Base-by-base conservation (phyloP, 805 yeast genomes). In the Wickerhamomyces sydowiorum region DNA sequence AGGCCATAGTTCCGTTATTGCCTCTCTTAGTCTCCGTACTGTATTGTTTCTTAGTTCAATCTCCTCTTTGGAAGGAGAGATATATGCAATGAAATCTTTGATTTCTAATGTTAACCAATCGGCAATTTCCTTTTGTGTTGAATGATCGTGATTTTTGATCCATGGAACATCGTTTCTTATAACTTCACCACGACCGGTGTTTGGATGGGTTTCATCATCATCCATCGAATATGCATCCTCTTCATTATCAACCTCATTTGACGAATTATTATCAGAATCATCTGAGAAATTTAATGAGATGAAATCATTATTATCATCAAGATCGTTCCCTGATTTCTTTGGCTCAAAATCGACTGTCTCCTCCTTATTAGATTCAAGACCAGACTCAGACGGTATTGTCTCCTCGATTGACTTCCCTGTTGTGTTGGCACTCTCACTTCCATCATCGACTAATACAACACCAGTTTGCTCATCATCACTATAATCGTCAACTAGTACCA, bases 41-140 rank as follows among this genome's bases (percentile, higher is more conserved):
- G 86, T 80, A 5, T 61, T 61, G 50, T 86, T 83, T 56, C 98
- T 76, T 4, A 73, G 65, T 34, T 66, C 60, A 43, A 86, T 83
- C 53, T 91, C 98, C 14, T 69, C 75, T 33, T 70, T 75, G 1
- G 91, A 79, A 1, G 98, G 98, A 1, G 96, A 84, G 21, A 90
- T 80, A 60, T 89, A 91, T 37, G 78, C 75, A 23, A 86, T 83
- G 60, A 88, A 91, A 56, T 88, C 96, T 48, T 75, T 75, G 48
- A 91, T 86, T 59, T 91, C 98, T 62, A 75, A 69, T 4, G 93
- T 84, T 19, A 91, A 70, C 93, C 96, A 88, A 51, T 84, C 90
- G 1, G 90, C 81, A 27, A 89, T 78, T 52, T 86, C 95, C 48
- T 74, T 72, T 57, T 84, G 89, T 40, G 68, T 75, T 1, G 87